These are phyloP conservation scores for Bonia amplexicaulis DNA, from an alignment of 176 grass and related monocot genomes.

Conservation along the genomic window DNA sequence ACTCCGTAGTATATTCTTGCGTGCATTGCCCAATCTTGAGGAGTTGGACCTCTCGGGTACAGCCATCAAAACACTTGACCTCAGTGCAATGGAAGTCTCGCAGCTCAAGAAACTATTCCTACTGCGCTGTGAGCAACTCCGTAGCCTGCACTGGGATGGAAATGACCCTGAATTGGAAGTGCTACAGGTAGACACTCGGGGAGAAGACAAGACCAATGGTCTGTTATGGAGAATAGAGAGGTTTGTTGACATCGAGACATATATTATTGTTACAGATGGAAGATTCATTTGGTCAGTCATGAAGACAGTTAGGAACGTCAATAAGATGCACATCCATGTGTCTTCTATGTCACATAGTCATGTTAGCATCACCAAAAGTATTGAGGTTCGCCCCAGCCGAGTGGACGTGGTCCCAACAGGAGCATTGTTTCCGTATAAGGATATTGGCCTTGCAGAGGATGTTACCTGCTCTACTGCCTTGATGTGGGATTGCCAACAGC, in stretches of 20 bases:
- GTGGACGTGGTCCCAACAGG: too few relatives aligned
- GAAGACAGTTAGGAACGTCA: fast-evolving
- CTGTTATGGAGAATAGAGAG: neutral
- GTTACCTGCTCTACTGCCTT: too few relatives aligned
- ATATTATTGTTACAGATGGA: neutral
- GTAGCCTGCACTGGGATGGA: neutral
- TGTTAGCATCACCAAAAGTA: too few relatives aligned
- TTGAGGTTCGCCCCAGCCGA: too few relatives aligned
- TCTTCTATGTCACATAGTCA: too few relatives aligned
- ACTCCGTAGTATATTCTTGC: neutral
- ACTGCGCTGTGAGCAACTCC: neutral
- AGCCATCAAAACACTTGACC: too few relatives aligned
- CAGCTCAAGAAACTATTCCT: neutral
- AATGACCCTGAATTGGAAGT: neutral
- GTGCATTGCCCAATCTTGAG: neutral
- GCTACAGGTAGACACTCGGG: neutral
- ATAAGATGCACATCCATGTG: too few relatives aligned
- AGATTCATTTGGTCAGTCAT: neutral
- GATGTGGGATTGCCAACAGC: too few relatives aligned
- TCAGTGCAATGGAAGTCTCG: neutral
- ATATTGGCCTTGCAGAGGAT: too few relatives aligned
- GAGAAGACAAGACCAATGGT: too few relatives aligned
- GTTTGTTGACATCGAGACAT: neutral
- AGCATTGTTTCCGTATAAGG: too few relatives aligned
- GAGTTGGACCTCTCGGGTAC: too few relatives aligned